Base-by-base conservation (phyloP, 208 protist species). In the Angomonas desouzai region DNA sequence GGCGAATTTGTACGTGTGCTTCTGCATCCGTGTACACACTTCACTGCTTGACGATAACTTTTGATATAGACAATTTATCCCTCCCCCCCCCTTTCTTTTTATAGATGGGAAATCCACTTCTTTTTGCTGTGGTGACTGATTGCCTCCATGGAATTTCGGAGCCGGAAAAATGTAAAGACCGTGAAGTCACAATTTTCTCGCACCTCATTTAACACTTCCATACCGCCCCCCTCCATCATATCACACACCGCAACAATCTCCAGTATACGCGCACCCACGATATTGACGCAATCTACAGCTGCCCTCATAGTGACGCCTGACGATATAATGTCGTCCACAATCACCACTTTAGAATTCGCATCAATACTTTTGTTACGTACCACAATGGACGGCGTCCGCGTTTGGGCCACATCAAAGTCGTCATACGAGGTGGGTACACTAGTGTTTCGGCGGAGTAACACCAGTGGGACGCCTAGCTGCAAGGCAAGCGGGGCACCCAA, bases 261-360 rank as follows among this genome's bases (percentile, higher is more conserved):
- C 43, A 92, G 68, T 18, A 94, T 74, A 10, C 53, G 72, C 10
- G 81, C 73, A 0, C 76, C 79, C 10, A 84, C 80, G 48, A 89
- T 81, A 27, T 77, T 62, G 0, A 77, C 72, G 45, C 90, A 84
- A 25, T 90, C 79, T 40, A 96, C 73, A 0, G 82, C 88, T 3
- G 88, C 62, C 20, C 72, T 71, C 62, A 85, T 77, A 11, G 83
- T 92, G n/a, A 69, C 48, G 2, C 89, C 87, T n/a, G 77, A 78
- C 0, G 82, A 82, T 48, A 95, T 94, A 32, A 94, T 87, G 67
- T 97, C 89, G 67, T 97, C 92, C 25, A 96, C 76, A n/a, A 96
- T 68, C 10, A 96, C 56, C 18, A 95, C 84, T 25, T 88, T 85
- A 0, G 86, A 82, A 33, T 58, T 63, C 27, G 28, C 59, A 28